A percentile compares a stretch with the other conserved stretches of the same genome.
Conservation (phyloP, 192 early-diverging fungal genomes). For the Gorgonomyces haynaldii region DNA sequence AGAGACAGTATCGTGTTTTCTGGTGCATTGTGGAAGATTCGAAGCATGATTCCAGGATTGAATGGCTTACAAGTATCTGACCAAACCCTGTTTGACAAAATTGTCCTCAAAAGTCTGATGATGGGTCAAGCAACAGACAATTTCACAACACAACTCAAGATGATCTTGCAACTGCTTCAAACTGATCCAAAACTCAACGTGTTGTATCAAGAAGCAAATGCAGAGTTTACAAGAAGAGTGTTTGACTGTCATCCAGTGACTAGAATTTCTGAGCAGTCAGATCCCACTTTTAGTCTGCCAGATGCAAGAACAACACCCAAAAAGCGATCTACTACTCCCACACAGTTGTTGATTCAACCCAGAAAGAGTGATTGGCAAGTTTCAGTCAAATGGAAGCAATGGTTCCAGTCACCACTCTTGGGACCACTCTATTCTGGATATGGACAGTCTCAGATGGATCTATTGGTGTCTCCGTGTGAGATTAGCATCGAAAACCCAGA, state of each 20-base stretch:
- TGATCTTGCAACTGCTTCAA: slow-evolving; percentile 1
- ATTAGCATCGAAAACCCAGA: slow-evolving; percentile 2
- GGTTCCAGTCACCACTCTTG: not conserved
- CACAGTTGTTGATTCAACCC: slow-evolving; percentile 8
- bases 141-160: slow-evolving; percentile 9
- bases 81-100: slow-evolving; percentile 8
- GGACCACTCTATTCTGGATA: slow-evolving; percentile 5
- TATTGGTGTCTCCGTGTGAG: slow-evolving; percentile 1
- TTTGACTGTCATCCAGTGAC: slow-evolving; percentile 5
- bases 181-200: not conserved
- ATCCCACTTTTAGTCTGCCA: slow-evolving; percentile 15
- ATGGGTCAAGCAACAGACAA: slow-evolving; percentile 13
- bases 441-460: not conserved
- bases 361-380: slow-evolving; percentile 10
- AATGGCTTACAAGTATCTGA: not conserved
- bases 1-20: slow-evolving; percentile 1
- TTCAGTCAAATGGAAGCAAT: slow-evolving; percentile 9
- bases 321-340: slow-evolving; percentile 11
- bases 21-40: slow-evolving; percentile 7
- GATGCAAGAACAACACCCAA: not conserved
- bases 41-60: not conserved
- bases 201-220: not conserved
- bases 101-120: slow-evolving; percentile 7
- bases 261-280: slow-evolving; percentile 5
- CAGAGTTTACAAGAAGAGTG: slow-evolving; percentile 6